These are phyloP conservation scores for Saccharata proteae DNA, from an alignment of 2,329 filamentous ascomycete genomes.

Conservation along the genomic window DNA sequence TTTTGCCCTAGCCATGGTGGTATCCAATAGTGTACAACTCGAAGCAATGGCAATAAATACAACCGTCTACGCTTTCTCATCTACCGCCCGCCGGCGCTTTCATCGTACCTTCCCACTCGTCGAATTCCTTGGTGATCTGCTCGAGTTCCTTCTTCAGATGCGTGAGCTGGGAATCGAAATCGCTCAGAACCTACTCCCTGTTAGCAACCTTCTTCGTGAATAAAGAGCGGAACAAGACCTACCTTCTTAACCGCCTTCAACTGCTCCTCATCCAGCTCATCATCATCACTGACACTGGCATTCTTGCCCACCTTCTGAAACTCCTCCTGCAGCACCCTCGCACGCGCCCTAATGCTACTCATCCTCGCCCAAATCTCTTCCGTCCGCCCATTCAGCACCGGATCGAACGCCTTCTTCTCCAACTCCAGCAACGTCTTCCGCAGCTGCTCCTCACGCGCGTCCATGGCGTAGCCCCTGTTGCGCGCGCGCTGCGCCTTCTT, in stretches of 20 bases:
- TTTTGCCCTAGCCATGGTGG: no score
- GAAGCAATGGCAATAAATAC: no score
- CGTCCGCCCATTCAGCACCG: conserved; percentile 59
- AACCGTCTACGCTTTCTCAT: no score
- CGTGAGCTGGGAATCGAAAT: conserved; percentile 67
- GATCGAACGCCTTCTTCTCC: conserved; percentile 60
- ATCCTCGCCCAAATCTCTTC: conserved; percentile 80
- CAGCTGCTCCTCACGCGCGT: conserved; percentile 66
- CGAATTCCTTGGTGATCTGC: conserved; percentile 46
- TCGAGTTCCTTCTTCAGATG: conserved; percentile 59
- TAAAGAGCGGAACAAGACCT: conserved; percentile 14
- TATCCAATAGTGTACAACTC: no score
- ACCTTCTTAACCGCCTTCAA: conserved; percentile 66
- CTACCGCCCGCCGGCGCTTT: conserved; percentile 4
- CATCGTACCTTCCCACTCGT: conserved; percentile 35
- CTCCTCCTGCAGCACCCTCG: conserved; percentile 60
- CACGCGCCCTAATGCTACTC: conserved; percentile 61
- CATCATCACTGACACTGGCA: conserved; percentile 34
- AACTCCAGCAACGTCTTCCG: conserved; percentile 58
- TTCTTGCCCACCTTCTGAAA: conserved; percentile 52
- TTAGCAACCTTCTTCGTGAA: conserved; percentile 10
- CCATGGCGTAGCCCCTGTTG: conserved; percentile 70
- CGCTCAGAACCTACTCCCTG: conserved; percentile 53
- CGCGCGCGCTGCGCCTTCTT: conserved; percentile 70
- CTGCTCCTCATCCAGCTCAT: conserved; percentile 55